Percentiles rank a stretch among this genome's conserved stretches.
Evolutionary conservation across 306 rosid species (phyloP).

Genomic region (cucumber (Cucumis sativus)): Cucumber_9930_V3 NC_026655.2:15918001-15918500

Average conservation of each 20-base stretch:
- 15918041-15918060: constrained; percentile 87
- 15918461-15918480: constrained; percentile 75
- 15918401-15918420: constrained; percentile 56
- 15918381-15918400: constrained; percentile 72
- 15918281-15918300: neutral
- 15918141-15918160: constrained; percentile 65
- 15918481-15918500: constrained; percentile 92
- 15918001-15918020: constrained; percentile 92
- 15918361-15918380: constrained; percentile 80
- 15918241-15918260: neutral
- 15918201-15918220: constrained; percentile 83
- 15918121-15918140: constrained; percentile 45
- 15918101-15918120: constrained; percentile 46
- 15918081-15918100: constrained; percentile 61
- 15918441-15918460: constrained; percentile 62
- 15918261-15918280: neutral
- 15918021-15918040: constrained; percentile 89
- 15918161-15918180: constrained; percentile 92
- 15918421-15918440: constrained; percentile 67
- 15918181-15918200: constrained; percentile 97
- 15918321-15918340: constrained; percentile 98
- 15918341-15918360: constrained; percentile 81
- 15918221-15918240: constrained; percentile 76
- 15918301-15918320: neutral
- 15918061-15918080: constrained; percentile 98